phyloP scores from a whole-genome alignment of 495 filamentous ascomycete genomes.

The Aspergillus cavernicola region DNA sequence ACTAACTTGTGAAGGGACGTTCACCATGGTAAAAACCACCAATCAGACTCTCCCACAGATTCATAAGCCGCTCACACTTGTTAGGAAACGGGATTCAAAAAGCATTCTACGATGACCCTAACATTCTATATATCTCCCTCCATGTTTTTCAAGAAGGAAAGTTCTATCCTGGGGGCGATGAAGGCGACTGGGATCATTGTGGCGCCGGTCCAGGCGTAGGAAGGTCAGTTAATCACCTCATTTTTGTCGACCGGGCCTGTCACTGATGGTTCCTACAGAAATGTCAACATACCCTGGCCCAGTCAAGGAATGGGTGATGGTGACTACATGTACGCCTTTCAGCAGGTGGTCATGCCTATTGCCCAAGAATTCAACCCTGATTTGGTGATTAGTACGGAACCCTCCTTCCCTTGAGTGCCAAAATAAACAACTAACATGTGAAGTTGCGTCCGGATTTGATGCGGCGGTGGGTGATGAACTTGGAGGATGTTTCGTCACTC shows the following conservation, averaged over 20 bases:
- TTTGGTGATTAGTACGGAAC: conserved; percentile 68
- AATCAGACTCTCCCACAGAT: not conserved
- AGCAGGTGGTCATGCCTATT: conserved; percentile 96
- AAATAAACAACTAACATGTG: conserved; percentile 8
- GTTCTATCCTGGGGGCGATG: conserved; percentile 80
- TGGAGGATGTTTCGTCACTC: conserved; percentile 87
- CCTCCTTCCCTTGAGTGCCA: not conserved
- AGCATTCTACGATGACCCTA: conserved; percentile 90
- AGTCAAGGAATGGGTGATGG: conserved; percentile 92
- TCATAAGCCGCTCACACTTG: conserved; percentile 17
- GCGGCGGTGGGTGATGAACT: conserved; percentile 90
- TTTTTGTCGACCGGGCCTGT: not conserved
- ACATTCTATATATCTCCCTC: conserved; percentile 94
- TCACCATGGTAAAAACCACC: conserved; percentile 50
- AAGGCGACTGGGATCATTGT: conserved; percentile 73
- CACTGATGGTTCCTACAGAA: conserved; percentile 46
- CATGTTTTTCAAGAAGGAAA: conserved; percentile 78
- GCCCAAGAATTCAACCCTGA: conserved; percentile 90
- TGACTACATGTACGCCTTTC: conserved; percentile 95
- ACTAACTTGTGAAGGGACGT: conserved; percentile 53
- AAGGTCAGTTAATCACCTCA: conserved; percentile 36
- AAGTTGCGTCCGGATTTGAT: conserved; percentile 92
- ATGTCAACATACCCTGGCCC: conserved; percentile 94
- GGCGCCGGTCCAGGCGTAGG: conserved; percentile 72
- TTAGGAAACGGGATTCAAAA: conserved; percentile 93